These are phyloP conservation scores for Colletotrichum musicola DNA, from an alignment of 2,329 filamentous ascomycete species.

Conservation along the genomic window DNA sequence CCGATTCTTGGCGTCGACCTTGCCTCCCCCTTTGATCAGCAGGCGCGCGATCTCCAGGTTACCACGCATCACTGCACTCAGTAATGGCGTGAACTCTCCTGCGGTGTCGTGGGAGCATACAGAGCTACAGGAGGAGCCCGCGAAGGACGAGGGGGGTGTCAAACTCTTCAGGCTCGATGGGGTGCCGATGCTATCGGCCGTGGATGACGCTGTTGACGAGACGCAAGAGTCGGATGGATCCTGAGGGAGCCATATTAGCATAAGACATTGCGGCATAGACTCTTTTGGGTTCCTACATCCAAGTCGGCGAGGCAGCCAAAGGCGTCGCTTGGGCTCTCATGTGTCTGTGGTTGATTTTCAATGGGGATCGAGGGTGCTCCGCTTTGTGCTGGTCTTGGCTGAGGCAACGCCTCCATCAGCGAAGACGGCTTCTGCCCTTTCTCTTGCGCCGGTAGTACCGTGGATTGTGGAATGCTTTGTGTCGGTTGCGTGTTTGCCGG, in stretches of 20 bases:
- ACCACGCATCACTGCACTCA: conserved; percentile 16
- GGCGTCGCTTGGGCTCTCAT: conserved; percentile 14
- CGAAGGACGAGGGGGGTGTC: neutral
- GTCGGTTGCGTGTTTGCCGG: neutral
- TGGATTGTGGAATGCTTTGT: neutral
- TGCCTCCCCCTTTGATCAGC: conserved; percentile 15
- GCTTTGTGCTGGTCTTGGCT: neutral
- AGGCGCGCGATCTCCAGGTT: conserved; percentile 16
- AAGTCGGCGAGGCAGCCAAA: conserved; percentile 9
- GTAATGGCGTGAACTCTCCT: conserved; percentile 13
- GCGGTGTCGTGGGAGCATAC: neutral
- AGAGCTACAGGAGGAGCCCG: conserved; percentile 5
- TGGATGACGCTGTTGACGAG: neutral
- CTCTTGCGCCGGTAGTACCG: neutral
- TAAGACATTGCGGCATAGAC: neutral
- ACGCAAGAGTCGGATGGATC: neutral
- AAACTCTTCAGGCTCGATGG: conserved; percentile 1
- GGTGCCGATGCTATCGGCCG: conserved; percentile 4
- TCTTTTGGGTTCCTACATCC: neutral
- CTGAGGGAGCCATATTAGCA: neutral
- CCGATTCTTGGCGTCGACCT: conserved; percentile 3
- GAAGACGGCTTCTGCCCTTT: neutral
- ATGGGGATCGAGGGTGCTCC: neutral
- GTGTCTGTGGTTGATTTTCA: neutral
- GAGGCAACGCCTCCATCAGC: neutral